Percentiles rank a stretch among this genome's conserved stretches.
Conservation (phyloP, 352 stramenopile species). For the Globisporangium iwayamae region DNA sequence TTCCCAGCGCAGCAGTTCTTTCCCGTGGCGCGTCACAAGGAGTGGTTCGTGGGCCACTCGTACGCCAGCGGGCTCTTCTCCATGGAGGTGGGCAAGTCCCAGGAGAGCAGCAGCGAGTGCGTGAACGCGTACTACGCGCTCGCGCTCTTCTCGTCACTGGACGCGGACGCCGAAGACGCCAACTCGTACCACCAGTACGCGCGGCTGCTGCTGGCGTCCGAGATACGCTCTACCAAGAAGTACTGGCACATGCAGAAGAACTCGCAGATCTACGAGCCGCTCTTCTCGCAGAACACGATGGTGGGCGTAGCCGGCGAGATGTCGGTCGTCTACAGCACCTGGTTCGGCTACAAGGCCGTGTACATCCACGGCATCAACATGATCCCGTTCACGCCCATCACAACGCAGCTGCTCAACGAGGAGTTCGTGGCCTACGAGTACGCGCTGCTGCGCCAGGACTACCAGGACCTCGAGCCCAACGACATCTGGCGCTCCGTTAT, state of each 20-base stretch:
- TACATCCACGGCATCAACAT: conserved; percentile 86
- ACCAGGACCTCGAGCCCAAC: conserved; percentile 26
- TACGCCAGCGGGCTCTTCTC: conserved; percentile 95
- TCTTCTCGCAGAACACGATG: conserved; percentile 77
- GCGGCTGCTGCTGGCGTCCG: conserved; percentile 88
- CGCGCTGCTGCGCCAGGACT: conserved; percentile 42
- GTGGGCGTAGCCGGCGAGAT: conserved; percentile 76
- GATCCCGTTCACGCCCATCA: conserved; percentile 79
- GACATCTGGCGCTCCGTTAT: conserved; percentile 79
- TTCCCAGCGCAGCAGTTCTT: conserved; percentile 63
- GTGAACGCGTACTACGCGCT: conserved; percentile 96
- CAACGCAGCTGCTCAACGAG: conserved; percentile 53
- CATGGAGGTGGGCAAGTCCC: conserved; percentile 93
- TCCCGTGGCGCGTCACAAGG: conserved; percentile 90
- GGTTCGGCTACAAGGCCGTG: conserved; percentile 69
- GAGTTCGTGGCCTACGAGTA: conserved; percentile 58
- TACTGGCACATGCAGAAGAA: conserved; percentile 95
- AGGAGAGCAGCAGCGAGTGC: conserved; percentile 95
- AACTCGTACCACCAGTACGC: conserved; percentile 83
- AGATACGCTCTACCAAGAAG: conserved; percentile 91
- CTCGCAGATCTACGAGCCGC: conserved; percentile 70
- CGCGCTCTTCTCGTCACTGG: conserved; percentile 80
- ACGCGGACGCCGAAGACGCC: conserved; percentile 30
- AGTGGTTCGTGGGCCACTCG: conserved; percentile 96
- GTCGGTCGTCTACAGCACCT: conserved; percentile 80